These are phyloP conservation scores for Kodamaea fukazawae DNA, from an alignment of 805 yeast species.

Conservation along the genomic window DNA sequence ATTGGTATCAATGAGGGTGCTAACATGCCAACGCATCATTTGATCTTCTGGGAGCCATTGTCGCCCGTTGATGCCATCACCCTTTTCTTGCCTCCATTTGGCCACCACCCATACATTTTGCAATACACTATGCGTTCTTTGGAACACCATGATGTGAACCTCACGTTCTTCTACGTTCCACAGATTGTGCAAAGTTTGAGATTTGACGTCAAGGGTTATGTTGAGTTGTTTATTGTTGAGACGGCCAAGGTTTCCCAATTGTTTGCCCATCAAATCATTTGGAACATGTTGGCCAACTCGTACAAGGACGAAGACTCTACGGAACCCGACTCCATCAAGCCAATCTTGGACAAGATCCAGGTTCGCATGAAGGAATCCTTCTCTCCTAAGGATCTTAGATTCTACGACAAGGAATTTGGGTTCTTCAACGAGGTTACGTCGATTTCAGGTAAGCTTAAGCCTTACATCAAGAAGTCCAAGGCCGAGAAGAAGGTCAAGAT, in stretches of 20 bases:
- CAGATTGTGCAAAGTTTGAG: conserved; percentile 93
- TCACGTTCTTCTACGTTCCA: conserved; percentile 95
- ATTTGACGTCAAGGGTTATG: conserved; percentile 79
- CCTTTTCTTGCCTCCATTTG: conserved; percentile 72
- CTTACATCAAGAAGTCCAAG: conserved; percentile 88
- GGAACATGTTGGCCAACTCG: conserved; percentile 96
- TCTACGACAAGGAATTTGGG: conserved; percentile 78
- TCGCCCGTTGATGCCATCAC: conserved; percentile 85
- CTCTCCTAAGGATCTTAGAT: conserved; percentile 55
- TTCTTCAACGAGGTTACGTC: conserved; percentile 90
- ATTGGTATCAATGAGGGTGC: conserved; percentile 38
- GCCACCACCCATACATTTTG: conserved; percentile 60
- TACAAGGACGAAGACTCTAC: conserved; percentile 86
- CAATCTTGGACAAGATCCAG: conserved; percentile 73
- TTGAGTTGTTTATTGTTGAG: conserved; percentile 83
- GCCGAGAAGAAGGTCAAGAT: conserved; percentile 95
- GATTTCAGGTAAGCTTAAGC: conserved; percentile 92
- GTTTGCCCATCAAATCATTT: conserved; percentile 95
- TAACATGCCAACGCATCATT: conserved; percentile 37
- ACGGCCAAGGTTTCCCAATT: conserved; percentile 87
- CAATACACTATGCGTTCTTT: conserved; percentile 91
- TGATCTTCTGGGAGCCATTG: conserved; percentile 69
- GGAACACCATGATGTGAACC: conserved; percentile 80
- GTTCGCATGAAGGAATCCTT: conserved; percentile 61
- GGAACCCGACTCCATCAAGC: conserved; percentile 78